A percentile compares a stretch with the other conserved stretches of the same genome.
These are phyloP conservation scores for Aquilaria yunnanensis DNA, from an alignment of 345 rosid genomes.

Conservation along the genomic window DNA sequence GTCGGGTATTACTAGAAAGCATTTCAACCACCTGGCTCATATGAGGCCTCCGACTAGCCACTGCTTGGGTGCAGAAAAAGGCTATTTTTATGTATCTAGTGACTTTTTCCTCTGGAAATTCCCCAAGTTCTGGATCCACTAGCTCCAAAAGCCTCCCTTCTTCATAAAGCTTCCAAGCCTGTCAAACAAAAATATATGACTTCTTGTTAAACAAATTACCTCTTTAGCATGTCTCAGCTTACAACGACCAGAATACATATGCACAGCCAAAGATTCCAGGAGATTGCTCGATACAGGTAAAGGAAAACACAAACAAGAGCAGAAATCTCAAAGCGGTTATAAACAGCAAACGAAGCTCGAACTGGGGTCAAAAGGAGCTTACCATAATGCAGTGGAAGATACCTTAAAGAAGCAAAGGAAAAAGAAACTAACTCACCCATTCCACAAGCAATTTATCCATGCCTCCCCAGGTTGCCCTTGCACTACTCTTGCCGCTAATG, in stretches of 20 bases:
- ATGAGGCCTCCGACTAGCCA: slow-evolving; percentile 42
- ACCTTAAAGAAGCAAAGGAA: not conserved
- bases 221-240: not conserved
- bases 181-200: not conserved
- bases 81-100: slow-evolving; percentile 56
- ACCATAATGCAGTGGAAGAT: no score
- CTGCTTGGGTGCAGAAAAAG: slow-evolving; percentile 62
- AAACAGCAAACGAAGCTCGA: not conserved
- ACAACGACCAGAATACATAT: not conserved
- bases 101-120: slow-evolving; percentile 42
- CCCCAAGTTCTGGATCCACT: slow-evolving; percentile 49
- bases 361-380: not conserved
- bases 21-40: slow-evolving; percentile 68
- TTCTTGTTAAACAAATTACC: not conserved
- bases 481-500: slow-evolving; percentile 48
- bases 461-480: slow-evolving; percentile 41
- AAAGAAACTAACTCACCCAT: slow-evolving; percentile 29
- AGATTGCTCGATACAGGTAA: not conserved
- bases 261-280: not conserved
- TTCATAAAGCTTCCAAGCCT: slow-evolving; percentile 63
- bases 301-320: not conserved
- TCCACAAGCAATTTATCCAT: slow-evolving; percentile 41
- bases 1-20: slow-evolving; percentile 40
- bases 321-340: not conserved
- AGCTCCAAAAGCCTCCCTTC: slow-evolving; percentile 43